phyloP scores from a whole-genome alignment of 2,329 filamentous ascomycete species.

The Sclerotinia borealis region DNA sequence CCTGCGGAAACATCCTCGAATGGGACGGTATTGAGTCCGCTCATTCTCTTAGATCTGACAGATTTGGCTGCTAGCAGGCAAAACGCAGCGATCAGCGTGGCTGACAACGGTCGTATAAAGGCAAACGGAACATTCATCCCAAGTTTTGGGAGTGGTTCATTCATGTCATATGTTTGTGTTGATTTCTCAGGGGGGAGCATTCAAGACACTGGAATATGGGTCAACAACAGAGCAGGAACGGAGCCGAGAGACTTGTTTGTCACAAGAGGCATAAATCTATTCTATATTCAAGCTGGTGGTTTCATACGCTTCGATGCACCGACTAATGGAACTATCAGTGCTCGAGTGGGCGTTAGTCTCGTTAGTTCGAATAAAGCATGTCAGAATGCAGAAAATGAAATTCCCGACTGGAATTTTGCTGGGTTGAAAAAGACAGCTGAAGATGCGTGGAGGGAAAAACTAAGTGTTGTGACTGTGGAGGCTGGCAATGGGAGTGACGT shows the following conservation, averaged over 20 bases:
- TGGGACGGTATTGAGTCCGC: slow-evolving; percentile 38
- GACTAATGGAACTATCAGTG: slow-evolving; percentile 44
- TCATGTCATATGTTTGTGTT: slow-evolving; percentile 57
- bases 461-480: slow-evolving; percentile 51
- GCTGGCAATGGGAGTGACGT: slow-evolving; percentile 41
- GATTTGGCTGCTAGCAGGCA: slow-evolving; percentile 56
- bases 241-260: slow-evolving; percentile 43
- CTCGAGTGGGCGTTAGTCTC: slow-evolving; percentile 63
- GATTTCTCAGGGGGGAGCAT: slow-evolving; percentile 56
- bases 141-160: slow-evolving; percentile 58
- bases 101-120: slow-evolving; percentile 54
- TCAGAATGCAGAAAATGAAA: slow-evolving; percentile 59
- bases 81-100: slow-evolving; percentile 50
- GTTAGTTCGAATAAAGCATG: slow-evolving; percentile 62
- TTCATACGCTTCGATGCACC: slow-evolving; percentile 54
- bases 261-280: slow-evolving; percentile 45
- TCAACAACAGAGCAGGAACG: slow-evolving; percentile 47
- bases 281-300: slow-evolving; percentile 51
- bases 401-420: slow-evolving; percentile 61
- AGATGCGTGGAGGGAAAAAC: slow-evolving; percentile 54
- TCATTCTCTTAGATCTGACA: slow-evolving; percentile 59
- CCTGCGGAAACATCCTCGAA: slow-evolving; percentile 34
- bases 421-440: slow-evolving; percentile 45
- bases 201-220: slow-evolving; percentile 55
- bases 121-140: slow-evolving; percentile 55